Evolutionary conservation across 345 rosid species (phyloP).

Genomic region (Populus deltoides): DNA sequence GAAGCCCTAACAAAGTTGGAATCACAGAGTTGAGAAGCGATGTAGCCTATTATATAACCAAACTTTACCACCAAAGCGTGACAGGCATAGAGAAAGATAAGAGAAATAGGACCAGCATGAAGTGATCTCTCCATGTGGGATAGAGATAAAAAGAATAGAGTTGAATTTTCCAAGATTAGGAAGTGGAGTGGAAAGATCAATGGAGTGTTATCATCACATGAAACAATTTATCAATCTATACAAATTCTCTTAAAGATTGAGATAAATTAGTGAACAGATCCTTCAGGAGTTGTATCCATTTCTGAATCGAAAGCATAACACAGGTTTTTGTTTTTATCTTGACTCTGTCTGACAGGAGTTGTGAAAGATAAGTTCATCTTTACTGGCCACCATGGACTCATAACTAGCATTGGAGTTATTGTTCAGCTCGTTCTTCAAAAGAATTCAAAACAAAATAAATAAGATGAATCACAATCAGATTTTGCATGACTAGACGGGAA

Average conservation of each 20-base stretch:
- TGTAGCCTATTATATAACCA: not conserved
- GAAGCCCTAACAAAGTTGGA: not conserved
- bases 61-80: not conserved
- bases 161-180: not conserved
- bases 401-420: not conserved
- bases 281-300: not conserved
- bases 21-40: not conserved
- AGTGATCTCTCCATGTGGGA: not conserved
- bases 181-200: not conserved
- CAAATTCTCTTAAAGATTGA: not conserved
- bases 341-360: not conserved
- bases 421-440: not conserved
- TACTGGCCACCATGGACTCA: not conserved
- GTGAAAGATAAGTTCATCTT: not conserved
- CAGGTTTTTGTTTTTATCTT: not conserved
- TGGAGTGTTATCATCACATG: not conserved
- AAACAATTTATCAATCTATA: not conserved
- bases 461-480: not conserved
- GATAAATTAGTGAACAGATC: not conserved
- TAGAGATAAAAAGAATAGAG: not conserved
- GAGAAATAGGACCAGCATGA: not conserved
- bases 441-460: not conserved
- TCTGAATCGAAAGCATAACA: not conserved
- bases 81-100: not conserved
- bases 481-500: not conserved